Evolutionary conservation across 768 basidiomycete species (phyloP), one percentile per base, ranked within the genome.

Genomic region (Phanerochaete carnosa): DNA sequence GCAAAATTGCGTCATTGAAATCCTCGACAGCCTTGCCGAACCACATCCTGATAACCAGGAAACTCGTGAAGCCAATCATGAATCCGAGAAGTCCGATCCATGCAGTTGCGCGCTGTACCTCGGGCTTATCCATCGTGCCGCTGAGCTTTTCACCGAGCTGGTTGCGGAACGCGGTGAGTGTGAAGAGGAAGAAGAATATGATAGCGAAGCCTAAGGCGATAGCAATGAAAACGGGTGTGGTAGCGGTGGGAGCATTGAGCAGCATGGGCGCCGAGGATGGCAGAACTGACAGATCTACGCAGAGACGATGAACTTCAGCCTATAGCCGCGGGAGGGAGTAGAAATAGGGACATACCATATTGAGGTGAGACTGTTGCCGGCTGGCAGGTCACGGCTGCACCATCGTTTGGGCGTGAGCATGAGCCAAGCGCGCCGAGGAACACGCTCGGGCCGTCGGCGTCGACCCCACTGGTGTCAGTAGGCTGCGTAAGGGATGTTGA

Each of bases 11-110:
- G 46, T 75, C 68, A 69, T 93, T 93, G 74, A 93, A 92, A 67
- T 91, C 90, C 55, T 86, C 81, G 0, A 87, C 84, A 1, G 89
- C 85, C 72, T 92, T 90, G 22, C 86, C 89, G 62, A 90, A 90
- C 83, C 87, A 90, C 83, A 93, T 89, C 62, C 88, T 84, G 56
- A 89, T 74, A 60, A 92, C 79, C 22, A 90, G 77, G 75, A 89
- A 89, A 9, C 87, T 77, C 2, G 84, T 84, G 60, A 90, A 71
- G 15, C 90, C 90, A 47, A 88, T 80, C 66, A 91, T 75, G 71
- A 90, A 92, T n/a, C 88, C 87, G 60, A 87, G 77, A 49, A 92
- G 78, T 3, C 90, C 90, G 62, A 90, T 77, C 88, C 90, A 92
- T 15, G 89, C 87, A 12, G 86, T 84, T 19, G 74, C 63, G 23